A percentile compares a stretch with the other conserved stretches of the same genome.
Conservation (phyloP, 192 early-diverging fungal genomes). For the Podila clonocystis region DNA sequence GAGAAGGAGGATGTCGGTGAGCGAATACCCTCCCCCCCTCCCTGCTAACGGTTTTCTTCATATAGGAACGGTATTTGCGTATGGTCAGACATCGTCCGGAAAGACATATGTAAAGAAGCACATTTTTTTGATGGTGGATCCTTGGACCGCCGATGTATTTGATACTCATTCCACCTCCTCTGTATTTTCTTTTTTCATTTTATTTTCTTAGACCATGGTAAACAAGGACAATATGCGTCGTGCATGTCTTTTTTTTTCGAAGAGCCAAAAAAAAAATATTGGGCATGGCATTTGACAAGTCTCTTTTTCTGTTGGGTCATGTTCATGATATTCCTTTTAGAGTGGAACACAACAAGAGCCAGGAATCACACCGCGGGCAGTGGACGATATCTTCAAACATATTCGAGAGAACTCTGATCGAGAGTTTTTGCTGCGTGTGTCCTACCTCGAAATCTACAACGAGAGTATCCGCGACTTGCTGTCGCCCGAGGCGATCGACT, state of each 20-base stretch:
- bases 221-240: neutral
- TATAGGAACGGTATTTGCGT: conserved; percentile 94
- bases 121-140: neutral
- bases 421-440: conserved; percentile 92
- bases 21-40: neutral
- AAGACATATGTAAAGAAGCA: conserved; percentile 80
- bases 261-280: neutral
- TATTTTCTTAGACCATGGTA: conserved; percentile 60
- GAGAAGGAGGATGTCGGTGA: no score
- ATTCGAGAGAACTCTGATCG: conserved; percentile 73
- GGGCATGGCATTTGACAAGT: no score
- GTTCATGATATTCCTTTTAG: conserved; percentile 10
- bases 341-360: conserved; percentile 75
- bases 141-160: neutral
- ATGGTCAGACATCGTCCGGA: conserved; percentile 97
- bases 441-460: conserved; percentile 99
- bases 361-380: conserved; percentile 80
- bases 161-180: neutral
- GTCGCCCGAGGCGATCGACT: conserved; percentile 79
- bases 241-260: no score
- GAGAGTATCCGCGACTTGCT: conserved; percentile 94
- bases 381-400: conserved; percentile 81
- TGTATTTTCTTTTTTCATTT: no score
- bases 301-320: no score
- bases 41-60: no score